Conservation (phyloP, 148 eudicot species). For the Nepenthes gracilis region DNA sequence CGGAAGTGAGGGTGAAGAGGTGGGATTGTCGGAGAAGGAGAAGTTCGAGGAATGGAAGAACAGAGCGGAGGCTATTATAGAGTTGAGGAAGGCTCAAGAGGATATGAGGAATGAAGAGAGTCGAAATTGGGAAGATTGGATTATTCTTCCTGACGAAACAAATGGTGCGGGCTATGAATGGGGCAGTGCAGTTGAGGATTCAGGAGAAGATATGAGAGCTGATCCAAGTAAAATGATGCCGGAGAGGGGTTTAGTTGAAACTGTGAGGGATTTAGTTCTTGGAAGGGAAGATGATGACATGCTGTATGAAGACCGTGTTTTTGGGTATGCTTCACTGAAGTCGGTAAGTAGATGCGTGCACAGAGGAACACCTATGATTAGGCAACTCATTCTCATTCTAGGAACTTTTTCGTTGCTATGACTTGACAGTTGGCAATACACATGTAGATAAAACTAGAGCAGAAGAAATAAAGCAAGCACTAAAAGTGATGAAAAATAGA, state of each 20-base stretch:
- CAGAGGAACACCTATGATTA: background rate
- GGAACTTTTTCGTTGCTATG: background rate
- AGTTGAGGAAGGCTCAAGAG: constrained; percentile 84
- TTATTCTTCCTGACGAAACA: constrained; percentile 31
- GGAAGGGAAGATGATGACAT: constrained; percentile 68
- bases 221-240: constrained; percentile 50
- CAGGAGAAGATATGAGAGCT: constrained; percentile 27
- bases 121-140: constrained; percentile 96
- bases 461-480: too few species aligned
- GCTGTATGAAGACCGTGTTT: constrained; percentile 87
- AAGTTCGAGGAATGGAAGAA: constrained; percentile 94
- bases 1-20: constrained; percentile 11
- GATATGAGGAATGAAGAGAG: constrained; percentile 70
- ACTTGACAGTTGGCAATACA: background rate
- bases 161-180: constrained; percentile 23
- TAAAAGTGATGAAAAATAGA: too few species aligned
- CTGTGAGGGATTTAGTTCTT: constrained; percentile 47
- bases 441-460: too few species aligned
- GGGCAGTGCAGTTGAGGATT: constrained; percentile 16
- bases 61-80: constrained; percentile 87
- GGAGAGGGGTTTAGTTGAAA: constrained; percentile 64
- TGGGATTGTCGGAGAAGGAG: constrained; percentile 42
- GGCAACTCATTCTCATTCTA: background rate
- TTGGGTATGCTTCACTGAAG: constrained; percentile 73
- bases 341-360: constrained; percentile 35